These are phyloP conservation scores for Aspergillus sp. DNA, from an alignment of 2,329 filamentous ascomycete genomes.

Conservation along the genomic window DNA sequence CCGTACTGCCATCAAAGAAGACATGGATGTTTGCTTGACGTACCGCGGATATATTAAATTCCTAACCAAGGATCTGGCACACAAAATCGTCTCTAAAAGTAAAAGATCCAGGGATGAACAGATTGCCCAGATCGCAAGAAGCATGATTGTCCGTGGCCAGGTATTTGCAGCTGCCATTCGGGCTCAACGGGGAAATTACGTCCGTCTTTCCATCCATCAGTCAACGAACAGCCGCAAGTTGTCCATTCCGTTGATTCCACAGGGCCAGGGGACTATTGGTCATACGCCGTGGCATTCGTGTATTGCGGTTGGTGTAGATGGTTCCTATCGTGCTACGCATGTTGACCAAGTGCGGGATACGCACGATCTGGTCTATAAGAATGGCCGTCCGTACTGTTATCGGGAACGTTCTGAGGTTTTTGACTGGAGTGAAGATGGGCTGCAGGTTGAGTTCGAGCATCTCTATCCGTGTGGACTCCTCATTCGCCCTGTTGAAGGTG, in stretches of 20 bases:
- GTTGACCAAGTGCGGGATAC: constrained; percentile 23
- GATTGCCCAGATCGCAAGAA: constrained; percentile 16
- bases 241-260: constrained; percentile 20
- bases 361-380: constrained; percentile 45
- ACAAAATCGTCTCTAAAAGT: constrained; percentile 13
- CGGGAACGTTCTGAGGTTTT: constrained; percentile 46
- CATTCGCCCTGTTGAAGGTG: constrained; percentile 16
- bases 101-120: constrained; percentile 7
- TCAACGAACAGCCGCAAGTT: constrained; percentile 22
- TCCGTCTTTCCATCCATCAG: constrained; percentile 25
- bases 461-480: constrained; percentile 38
- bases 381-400: constrained; percentile 46
- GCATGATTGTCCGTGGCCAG: constrained; percentile 23
- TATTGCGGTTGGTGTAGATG: constrained; percentile 25
- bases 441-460: constrained; percentile 38
- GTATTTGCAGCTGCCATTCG: constrained; percentile 23
- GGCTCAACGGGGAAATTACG: constrained; percentile 21
- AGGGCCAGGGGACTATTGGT: constrained; percentile 17
- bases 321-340: constrained; percentile 19
- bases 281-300: constrained; percentile 31
- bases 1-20: constrained; percentile 19
- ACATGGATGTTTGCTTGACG: constrained; percentile 23
- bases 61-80: constrained; percentile 20
- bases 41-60: constrained; percentile 26
- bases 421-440: constrained; percentile 35